Base-by-base conservation (phyloP, 805 yeast genomes). In the Monosporozyma siamensis region DNA sequence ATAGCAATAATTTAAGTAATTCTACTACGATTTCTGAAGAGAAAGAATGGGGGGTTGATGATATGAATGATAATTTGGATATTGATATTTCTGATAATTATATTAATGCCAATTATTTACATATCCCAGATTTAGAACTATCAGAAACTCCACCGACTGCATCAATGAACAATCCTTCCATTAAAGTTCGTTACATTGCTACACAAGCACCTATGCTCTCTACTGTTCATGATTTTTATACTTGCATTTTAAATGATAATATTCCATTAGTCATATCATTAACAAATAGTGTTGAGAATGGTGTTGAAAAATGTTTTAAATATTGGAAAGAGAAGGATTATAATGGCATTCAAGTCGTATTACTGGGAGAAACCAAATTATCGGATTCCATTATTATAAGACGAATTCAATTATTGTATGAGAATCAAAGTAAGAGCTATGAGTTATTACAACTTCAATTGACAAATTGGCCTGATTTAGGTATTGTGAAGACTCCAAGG, bases 201-300 rank as follows among this genome's bases (percentile, higher is more conserved):
- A 75, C 94, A 1, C 96, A 90, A 60, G 98, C 96, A 2, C 98
- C 98, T 2, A 61, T 84, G 45, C 59, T 58, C 2, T 71, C 72
- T 30, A 90, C 97, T 0, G 71, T 80, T 21, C 78, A 77, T 17
- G 95, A 90, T 59, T 89, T 90, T 54, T 88, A 94, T 82, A 82
- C 80, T 44, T 77, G 88, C 65, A 71, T 84, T 12, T 66, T 76
- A 34, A 78, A 80, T 44, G 75, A 84, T 49, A 60, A 69, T 15
- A 73, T 78, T 10, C 80, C 83, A 6, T 58, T 90, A 3, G 75
- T 90, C 22, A 62, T 90, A 4, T 80, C 94, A 32, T 70, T 87
- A 49, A 83, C 95, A 3, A 79, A 79, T 21, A 84, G 82, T 50
- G 66, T 64, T 47, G 97, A 90, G 59, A 79, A 81, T 50, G 80